Percentiles rank a stretch among this genome's conserved stretches.
Conservation (phyloP, 2,329 filamentous ascomycete genomes). For the Penicillium griseofulvum region DNA sequence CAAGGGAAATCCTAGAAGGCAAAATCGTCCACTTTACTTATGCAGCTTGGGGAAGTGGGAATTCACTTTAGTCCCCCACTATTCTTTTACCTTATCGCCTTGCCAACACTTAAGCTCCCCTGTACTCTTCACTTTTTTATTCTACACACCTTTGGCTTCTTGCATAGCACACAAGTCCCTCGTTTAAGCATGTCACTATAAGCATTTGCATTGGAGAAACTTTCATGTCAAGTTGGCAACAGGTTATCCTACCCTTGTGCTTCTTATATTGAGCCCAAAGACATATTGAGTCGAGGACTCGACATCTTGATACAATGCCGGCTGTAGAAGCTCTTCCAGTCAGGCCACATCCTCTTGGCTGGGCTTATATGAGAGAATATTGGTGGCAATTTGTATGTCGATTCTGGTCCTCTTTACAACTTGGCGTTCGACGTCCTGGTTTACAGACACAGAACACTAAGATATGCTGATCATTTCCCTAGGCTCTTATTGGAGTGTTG, state of each 20-base stretch:
- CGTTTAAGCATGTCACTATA: constrained; percentile 6
- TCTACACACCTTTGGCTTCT: background rate
- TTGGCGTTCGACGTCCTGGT: background rate
- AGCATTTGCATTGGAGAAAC: background rate
- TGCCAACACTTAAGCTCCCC: constrained; percentile 1
- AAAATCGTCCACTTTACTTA: constrained; percentile 3
- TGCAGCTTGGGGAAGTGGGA: constrained; percentile 7
- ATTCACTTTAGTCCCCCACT: constrained; percentile 5
- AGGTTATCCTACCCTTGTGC: background rate
- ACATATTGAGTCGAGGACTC: background rate
- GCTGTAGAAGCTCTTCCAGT: constrained; percentile 26
- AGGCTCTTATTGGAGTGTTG: constrained; percentile 39
- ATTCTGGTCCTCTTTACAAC: constrained; percentile 7
- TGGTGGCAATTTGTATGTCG: constrained; percentile 46
- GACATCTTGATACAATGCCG: constrained; percentile 21
- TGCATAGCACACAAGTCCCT: background rate
- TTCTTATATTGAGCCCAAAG: background rate
- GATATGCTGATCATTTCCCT: constrained; percentile 7
- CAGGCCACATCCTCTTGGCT: constrained; percentile 28
- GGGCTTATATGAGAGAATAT: constrained; percentile 35
- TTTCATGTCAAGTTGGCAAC: background rate
- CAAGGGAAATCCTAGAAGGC: constrained; percentile 8
- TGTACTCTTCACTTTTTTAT: background rate
- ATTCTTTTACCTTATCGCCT: constrained; percentile 3
- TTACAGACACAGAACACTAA: constrained; percentile 6